Conservation (phyloP, 257 asterid species). For the Cruciata laevipes region DNA sequence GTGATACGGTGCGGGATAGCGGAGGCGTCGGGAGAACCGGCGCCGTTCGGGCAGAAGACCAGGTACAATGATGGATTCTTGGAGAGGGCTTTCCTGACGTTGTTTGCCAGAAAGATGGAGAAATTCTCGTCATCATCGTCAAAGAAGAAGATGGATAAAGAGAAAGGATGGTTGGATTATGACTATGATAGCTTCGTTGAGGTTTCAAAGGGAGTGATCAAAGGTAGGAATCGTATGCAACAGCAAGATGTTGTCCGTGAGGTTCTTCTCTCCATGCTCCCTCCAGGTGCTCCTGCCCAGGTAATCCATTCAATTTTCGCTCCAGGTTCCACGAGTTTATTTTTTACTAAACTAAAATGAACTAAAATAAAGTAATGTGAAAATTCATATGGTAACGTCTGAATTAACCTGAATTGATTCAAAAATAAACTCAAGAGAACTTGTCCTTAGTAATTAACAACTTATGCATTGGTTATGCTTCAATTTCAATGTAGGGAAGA, state of each 20-base stretch:
- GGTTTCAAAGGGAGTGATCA: slow-evolving; percentile 61
- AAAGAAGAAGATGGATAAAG: background rate
- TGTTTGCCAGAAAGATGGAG: slow-evolving; percentile 87
- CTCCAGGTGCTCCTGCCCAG: slow-evolving; percentile 97
- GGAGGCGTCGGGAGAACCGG: slow-evolving; percentile 80
- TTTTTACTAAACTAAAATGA: too few species aligned
- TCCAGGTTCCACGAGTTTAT: background rate
- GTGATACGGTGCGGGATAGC: slow-evolving; percentile 59
- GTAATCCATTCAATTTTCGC: slow-evolving; percentile 18
- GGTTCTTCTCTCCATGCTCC: slow-evolving; percentile 87
- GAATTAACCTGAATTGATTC: too few species aligned
- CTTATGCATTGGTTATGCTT: too few species aligned
- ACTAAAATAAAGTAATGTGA: too few species aligned
- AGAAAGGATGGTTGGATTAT: slow-evolving; percentile 57
- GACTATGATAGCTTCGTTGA: slow-evolving; percentile 84
- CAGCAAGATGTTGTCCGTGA: slow-evolving; percentile 80
- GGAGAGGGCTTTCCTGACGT: slow-evolving; percentile 70
- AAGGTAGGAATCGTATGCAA: slow-evolving; percentile 62
- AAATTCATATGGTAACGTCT: too few species aligned
- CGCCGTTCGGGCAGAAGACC: slow-evolving; percentile 87
- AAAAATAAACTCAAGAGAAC: too few species aligned
- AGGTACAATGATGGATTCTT: slow-evolving; percentile 78
- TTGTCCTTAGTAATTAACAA: too few species aligned
- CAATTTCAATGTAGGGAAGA: too few species aligned
- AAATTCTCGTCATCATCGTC: slow-evolving; percentile 24